Conservation (phyloP, 2,329 filamentous ascomycete species). For the Cryphonectria parasitica region DNA sequence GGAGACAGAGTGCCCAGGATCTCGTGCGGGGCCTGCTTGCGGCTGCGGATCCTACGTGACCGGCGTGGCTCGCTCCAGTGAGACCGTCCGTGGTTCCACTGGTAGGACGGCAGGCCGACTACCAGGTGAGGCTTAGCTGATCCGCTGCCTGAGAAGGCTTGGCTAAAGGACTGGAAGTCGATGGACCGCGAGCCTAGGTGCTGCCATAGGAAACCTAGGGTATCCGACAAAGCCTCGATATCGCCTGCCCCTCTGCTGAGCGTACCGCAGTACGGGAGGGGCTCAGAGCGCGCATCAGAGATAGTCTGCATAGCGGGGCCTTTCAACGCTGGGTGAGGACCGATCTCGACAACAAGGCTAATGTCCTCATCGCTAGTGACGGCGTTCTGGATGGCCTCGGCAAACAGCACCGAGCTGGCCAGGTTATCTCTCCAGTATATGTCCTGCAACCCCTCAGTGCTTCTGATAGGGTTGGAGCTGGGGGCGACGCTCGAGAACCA, state of each 20-base stretch:
- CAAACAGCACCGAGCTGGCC: constrained; percentile 34
- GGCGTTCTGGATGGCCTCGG: constrained; percentile 24
- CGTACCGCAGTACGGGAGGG: constrained; percentile 34
- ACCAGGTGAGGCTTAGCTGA: constrained; percentile 13
- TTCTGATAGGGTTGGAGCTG: too few relatives aligned
- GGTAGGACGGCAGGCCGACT: constrained; percentile 27
- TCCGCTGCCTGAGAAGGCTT: neutral
- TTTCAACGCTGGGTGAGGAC: constrained; percentile 45
- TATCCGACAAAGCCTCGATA: constrained; percentile 29
- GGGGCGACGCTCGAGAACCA: constrained; percentile 3
- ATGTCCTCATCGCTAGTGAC: neutral
- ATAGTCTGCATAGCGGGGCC: constrained; percentile 42
- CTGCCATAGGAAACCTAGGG: constrained; percentile 26
- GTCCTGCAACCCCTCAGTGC: neutral
- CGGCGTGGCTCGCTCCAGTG: constrained; percentile 27
- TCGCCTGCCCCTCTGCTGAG: constrained; percentile 29
- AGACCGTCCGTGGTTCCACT: constrained; percentile 24
- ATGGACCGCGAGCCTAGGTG: too few relatives aligned
- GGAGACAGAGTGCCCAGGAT: constrained; percentile 34
- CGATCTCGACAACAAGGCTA: constrained; percentile 36
- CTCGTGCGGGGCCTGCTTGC: constrained; percentile 14
- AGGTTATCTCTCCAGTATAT: constrained; percentile 33
- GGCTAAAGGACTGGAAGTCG: constrained; percentile 15
- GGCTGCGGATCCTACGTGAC: constrained; percentile 3
- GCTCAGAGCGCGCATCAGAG: constrained; percentile 20